These are phyloP conservation scores for Bonia amplexicaulis DNA, from an alignment of 176 grass and related monocot genomes.

Conservation along the genomic window DNA sequence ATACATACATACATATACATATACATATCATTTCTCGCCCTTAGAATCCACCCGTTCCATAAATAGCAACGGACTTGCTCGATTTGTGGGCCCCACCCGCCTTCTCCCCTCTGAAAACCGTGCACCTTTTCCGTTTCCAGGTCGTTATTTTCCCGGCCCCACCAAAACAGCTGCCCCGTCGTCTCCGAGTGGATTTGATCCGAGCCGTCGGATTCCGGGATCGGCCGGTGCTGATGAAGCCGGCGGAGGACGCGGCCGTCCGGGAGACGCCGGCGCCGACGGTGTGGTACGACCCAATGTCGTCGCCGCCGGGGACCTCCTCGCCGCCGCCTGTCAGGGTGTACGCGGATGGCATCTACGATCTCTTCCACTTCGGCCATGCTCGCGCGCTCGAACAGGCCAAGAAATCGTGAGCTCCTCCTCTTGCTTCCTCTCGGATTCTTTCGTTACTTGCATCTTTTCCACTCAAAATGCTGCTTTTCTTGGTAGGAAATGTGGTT, in stretches of 20 bases:
- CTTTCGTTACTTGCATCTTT: background rate
- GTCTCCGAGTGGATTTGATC: background rate
- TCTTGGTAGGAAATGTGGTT: background rate
- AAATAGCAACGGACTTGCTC: conserved; percentile 27
- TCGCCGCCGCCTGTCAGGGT: conserved; percentile 39
- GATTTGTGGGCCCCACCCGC: background rate
- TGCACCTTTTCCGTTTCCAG: background rate
- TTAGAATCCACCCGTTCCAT: background rate
- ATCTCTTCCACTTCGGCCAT: conserved; percentile 76
- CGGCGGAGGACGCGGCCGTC: conserved; percentile 15
- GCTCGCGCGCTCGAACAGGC: conserved; percentile 71
- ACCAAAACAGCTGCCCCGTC: background rate
- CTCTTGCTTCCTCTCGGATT: background rate
- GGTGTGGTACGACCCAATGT: conserved; percentile 52
- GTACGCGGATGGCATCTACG: conserved; percentile 66
- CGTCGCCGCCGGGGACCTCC: background rate
- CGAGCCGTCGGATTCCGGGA: background rate
- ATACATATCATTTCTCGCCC: background rate
- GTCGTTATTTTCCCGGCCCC: conserved; percentile 29
- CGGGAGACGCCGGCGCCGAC: conserved; percentile 3
- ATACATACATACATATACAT: too few species aligned
- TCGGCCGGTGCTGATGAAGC: conserved; percentile 13
- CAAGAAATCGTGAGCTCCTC: conserved; percentile 55
- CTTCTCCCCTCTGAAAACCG: background rate
- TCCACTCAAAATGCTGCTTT: background rate